phyloP scores from a whole-genome alignment of 805 yeast genomes.

The Candida koratica region DNA sequence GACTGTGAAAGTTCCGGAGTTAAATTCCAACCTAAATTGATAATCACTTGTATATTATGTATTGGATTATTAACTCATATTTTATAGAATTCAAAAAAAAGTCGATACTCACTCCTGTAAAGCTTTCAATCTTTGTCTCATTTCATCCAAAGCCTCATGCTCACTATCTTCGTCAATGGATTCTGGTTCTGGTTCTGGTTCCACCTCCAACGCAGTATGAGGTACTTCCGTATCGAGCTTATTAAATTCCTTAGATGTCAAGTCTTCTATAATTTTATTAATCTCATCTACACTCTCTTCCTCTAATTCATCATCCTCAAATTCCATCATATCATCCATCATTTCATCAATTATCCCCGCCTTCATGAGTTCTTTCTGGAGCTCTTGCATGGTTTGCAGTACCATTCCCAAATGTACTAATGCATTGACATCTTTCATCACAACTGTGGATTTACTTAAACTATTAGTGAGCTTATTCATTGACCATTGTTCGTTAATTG shows the following conservation, averaged over 20 bases:
- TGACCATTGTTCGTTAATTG: conserved; percentile 87
- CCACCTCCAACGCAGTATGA: conserved; percentile 18
- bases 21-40: not conserved
- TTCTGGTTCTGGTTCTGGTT: conserved; percentile 15
- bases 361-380: conserved; percentile 82
- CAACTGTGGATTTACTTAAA: conserved; percentile 68
- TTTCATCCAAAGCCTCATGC: conserved; percentile 69
- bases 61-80: conserved; percentile 4
- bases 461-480: conserved; percentile 79
- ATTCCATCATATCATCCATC: conserved; percentile 87
- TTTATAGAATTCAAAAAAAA: not conserved
- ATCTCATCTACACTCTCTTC: conserved; percentile 66
- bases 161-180: conserved; percentile 43
- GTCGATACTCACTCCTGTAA: conserved; percentile 45
- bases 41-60: conserved; percentile 8
- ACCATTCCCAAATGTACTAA: conserved; percentile 77
- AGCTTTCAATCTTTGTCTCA: conserved; percentile 86
- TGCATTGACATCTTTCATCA: conserved; percentile 85
- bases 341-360: conserved; percentile 88
- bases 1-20: not conserved
- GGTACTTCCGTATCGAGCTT: conserved; percentile 35
- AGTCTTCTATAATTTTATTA: conserved; percentile 49
- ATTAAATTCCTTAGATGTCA: conserved; percentile 38
- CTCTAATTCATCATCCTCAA: conserved; percentile 58
- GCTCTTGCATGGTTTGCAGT: conserved; percentile 75